Conservation (phyloP, 257 asterid species). For the Osmanthus fragrans region DNA sequence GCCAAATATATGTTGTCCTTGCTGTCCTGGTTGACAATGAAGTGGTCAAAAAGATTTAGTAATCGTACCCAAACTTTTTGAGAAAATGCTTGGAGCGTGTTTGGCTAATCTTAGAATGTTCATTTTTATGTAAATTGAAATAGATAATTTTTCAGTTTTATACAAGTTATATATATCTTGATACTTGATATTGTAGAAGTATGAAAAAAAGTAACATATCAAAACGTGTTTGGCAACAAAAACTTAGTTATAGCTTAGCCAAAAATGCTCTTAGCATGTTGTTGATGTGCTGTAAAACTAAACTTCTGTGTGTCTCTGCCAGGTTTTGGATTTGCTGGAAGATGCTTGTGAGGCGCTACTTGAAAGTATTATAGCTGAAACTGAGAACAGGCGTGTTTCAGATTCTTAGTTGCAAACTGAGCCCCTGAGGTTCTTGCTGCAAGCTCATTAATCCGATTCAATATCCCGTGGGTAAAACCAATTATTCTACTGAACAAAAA, state of each 20-base stretch:
- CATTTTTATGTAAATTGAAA: no score
- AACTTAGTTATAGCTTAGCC: background rate
- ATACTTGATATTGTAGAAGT: background rate
- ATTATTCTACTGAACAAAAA: background rate
- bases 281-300: background rate
- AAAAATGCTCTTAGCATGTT: background rate
- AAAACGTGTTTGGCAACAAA: background rate
- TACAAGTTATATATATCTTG: background rate
- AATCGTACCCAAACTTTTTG: background rate
- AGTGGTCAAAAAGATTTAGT: background rate
- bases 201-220: background rate
- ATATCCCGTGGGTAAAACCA: background rate
- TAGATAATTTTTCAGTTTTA: background rate
- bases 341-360: slow-evolving; percentile 83
- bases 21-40: background rate
- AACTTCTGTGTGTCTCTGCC: slow-evolving; percentile 19
- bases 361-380: slow-evolving; percentile 40
- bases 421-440: background rate
- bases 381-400: slow-evolving; percentile 23
- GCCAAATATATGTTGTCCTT: no score
- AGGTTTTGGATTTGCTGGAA: slow-evolving; percentile 91
- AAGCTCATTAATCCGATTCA: background rate
- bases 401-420: slow-evolving; percentile 24
- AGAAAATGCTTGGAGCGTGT: background rate
- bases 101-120: no score